Evolutionary conservation across 768 basidiomycete species (phyloP).

Genomic region (Lentinula boryana): DNA sequence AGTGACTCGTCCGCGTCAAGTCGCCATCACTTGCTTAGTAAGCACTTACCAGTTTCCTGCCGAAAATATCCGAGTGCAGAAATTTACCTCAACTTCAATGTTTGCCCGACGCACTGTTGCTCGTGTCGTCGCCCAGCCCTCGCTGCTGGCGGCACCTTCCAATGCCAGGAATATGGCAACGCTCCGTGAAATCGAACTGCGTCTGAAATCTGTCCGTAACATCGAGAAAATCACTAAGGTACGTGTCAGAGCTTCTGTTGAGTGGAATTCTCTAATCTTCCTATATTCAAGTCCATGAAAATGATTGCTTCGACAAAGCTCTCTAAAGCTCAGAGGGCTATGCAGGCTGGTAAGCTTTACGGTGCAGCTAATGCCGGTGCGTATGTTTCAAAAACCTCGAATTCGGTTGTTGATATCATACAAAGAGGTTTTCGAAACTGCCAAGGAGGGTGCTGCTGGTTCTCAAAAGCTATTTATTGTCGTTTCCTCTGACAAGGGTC

Average conservation of each 20-base stretch:
- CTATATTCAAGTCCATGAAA: conserved; percentile 78
- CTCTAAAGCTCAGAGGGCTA: conserved; percentile 90
- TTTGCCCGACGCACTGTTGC: conserved; percentile 41
- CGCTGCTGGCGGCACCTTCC: conserved; percentile 35
- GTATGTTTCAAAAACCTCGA: conserved; percentile 16
- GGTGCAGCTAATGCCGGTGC: conserved; percentile 86
- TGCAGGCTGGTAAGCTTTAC: conserved; percentile 88
- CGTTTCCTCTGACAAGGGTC: conserved; percentile 97
- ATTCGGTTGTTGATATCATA: conserved; percentile 3
- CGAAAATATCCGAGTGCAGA: conserved; percentile 38
- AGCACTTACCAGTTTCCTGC: conserved; percentile 14
- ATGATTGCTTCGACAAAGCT: conserved; percentile 99
- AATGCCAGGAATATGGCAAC: conserved; percentile 90
- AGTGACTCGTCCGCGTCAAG: conserved; percentile 3
- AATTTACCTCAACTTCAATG: conserved; percentile 22
- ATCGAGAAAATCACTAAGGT: conserved; percentile 99
- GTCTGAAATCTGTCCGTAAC: conserved; percentile 93
- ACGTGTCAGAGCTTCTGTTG: neutral
- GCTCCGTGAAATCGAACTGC: conserved; percentile 93
- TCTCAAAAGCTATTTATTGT: conserved; percentile 88
- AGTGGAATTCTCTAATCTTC: neutral
- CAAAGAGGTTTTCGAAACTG: conserved; percentile 84
- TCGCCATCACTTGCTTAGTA: conserved; percentile 8
- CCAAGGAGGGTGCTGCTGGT: conserved; percentile 58
- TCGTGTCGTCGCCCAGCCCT: conserved; percentile 30